These are phyloP conservation scores for Aspergillus spinulosporus DNA, from an alignment of 2,329 filamentous ascomycete genomes.

Conservation along the genomic window DNA sequence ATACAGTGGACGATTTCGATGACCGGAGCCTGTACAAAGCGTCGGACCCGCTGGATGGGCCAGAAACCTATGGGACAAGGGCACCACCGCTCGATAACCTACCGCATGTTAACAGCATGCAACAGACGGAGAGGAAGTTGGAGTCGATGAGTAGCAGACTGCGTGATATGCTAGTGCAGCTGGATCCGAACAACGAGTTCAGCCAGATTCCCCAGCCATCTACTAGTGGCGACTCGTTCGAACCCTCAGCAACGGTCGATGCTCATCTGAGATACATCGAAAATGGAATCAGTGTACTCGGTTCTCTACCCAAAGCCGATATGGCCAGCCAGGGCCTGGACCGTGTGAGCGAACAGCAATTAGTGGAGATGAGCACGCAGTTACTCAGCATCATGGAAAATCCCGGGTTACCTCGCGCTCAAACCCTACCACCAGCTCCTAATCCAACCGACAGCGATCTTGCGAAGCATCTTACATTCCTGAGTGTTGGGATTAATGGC, in stretches of 20 bases:
- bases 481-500: slow-evolving; percentile 75
- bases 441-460: slow-evolving; percentile 57
- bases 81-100: slow-evolving; percentile 18
- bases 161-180: slow-evolving; percentile 63
- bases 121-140: slow-evolving; percentile 64
- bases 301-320: slow-evolving; percentile 46
- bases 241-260: slow-evolving; percentile 40
- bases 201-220: slow-evolving; percentile 39
- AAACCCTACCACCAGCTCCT: slow-evolving; percentile 60
- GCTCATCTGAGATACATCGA: slow-evolving; percentile 72
- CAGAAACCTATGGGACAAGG: slow-evolving; percentile 30
- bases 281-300: slow-evolving; percentile 62
- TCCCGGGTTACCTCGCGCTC: slow-evolving; percentile 44
- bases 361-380: slow-evolving; percentile 64
- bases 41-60: slow-evolving; percentile 64
- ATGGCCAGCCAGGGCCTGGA: slow-evolving; percentile 17
- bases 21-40: slow-evolving; percentile 72
- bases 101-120: slow-evolving; percentile 53
- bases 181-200: slow-evolving; percentile 37
- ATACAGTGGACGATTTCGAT: slow-evolving; percentile 66
- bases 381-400: slow-evolving; percentile 60
- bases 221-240: slow-evolving; percentile 27
- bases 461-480: slow-evolving; percentile 70
- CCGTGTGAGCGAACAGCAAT: slow-evolving; percentile 54
- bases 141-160: slow-evolving; percentile 68